Evolutionary conservation across 148 eudicot genomes (phyloP), one percentile per base, ranked within the genome.

Genomic region (Silene latifolia): DNA sequence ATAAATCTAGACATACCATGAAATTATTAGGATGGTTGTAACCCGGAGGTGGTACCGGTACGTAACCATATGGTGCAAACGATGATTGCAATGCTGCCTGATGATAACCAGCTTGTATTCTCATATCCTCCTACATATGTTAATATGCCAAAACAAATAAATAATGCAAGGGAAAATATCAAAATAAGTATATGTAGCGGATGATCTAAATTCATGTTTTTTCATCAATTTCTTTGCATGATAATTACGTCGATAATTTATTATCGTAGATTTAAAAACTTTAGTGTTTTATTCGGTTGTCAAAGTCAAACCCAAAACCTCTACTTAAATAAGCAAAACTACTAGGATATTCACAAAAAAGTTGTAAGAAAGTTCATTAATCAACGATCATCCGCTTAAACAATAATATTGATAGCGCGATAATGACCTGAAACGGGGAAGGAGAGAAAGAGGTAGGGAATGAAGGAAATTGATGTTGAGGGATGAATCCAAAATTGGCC

Each of bases 401-500:
- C 44, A 35, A 35, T 35, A 35, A 27, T 32, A 4, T 2, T 7
- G 1, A 39, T 39, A 39, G 9, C 44, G 9, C 44, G 44, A 39
- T 6, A 39, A 39, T 7, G 17, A 80, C 82, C 82, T 76, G 75
- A 75, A 63, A 80, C 5, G 78, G 14, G 10, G 69, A 61, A 25
- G 21, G 32, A 17, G 62, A 29, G 14, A 69, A 74, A 24, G 51
- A 12, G 27, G 67, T 3, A 13, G 23, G 44, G 11, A 6, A 46
- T 0, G 6, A 14, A 47, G 61, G 57, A 25, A 35, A 20, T 6
- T 78, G 77, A 44, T 48, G 74, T 39, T 7, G 63, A 75, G 82
- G 66, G 25, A 75, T 19, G 14, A 54, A 29, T 15, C 79, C 82
- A 32, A 61, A 64, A 61, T 15, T 74, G 25, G 82, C 96, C 81